These are phyloP conservation scores for Saccharomycopsis sp. DNA, from an alignment of 805 yeast genomes.

Conservation along the genomic window DNA sequence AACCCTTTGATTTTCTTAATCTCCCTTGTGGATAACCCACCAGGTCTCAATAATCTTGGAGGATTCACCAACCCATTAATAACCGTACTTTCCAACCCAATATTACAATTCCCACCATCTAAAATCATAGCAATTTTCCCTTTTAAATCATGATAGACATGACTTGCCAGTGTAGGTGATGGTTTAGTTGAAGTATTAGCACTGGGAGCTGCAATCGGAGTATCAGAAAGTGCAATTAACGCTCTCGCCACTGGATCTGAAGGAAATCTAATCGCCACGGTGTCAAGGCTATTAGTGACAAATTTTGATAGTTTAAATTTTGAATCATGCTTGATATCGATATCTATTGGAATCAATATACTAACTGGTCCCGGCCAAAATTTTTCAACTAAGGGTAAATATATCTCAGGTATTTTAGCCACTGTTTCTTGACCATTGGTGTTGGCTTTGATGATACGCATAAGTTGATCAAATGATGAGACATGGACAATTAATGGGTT, in stretches of 20 bases:
- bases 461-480: conserved; percentile 66
- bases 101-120: conserved; percentile 85
- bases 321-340: conserved; percentile 20
- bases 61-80: conserved; percentile 82
- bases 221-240: conserved; percentile 71
- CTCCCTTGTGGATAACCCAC: conserved; percentile 82
- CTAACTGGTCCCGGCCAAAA: conserved; percentile 98
- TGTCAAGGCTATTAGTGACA: conserved; percentile 82
- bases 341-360: conserved; percentile 59
- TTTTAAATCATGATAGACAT: conserved; percentile 73
- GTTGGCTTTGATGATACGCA: conserved; percentile 45
- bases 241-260: conserved; percentile 86
- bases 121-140: conserved; percentile 77
- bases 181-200: conserved; percentile 96
- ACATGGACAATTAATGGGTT: conserved; percentile 92
- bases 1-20: conserved; percentile 58
- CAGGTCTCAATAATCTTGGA: conserved; percentile 88
- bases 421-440: conserved; percentile 25
- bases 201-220: conserved; percentile 95
- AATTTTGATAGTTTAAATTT: conserved; percentile 45
- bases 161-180: conserved; percentile 83
- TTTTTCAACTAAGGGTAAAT: conserved; percentile 51
- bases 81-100: conserved; percentile 93
- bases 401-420: conserved; percentile 58
- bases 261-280: conserved; percentile 91